Evolutionary conservation across 805 yeast species (phyloP), one percentile per base, ranked within the genome.

Genomic region (Kazachstania kunashirensis): DNA sequence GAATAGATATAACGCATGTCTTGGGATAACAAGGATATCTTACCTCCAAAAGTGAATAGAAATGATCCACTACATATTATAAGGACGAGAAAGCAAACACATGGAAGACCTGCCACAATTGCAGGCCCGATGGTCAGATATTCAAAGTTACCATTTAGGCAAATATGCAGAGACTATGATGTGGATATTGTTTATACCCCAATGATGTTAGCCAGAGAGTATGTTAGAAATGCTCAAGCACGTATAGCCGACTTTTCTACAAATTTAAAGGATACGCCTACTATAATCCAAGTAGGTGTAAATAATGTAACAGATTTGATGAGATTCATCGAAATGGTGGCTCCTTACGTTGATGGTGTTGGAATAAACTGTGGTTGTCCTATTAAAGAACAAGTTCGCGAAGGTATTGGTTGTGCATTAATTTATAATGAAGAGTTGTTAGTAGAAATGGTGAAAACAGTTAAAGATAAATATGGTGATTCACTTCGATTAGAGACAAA

Each of bases 281-380:
- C 86, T 19, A 76, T 92, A 14, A 88, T 86, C 1, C 98, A 92
- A 62, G 83, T 89, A 13, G 98, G 97, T 4, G 79, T 81, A 10
- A 84, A 84, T 50, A 88, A 85, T 54, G 82, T 79, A 3, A 73
- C 76, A 9, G 97, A 92, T 58, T 62, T 92, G 36, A 55, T 83
- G 17, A 70, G 89, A 41, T 85, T 89, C 53, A 85, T 84, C 4
- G 85, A 82, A 36, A 77, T 92, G 86, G 75, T 88, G n/a, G 73
- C 73, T 40, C 95, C 95, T 0, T 84, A 75, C 53, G 88, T 84
- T 32, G 96, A 89, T 60, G 98, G 94, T 0, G 77, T 92, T 29
- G 96, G 97, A 0, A 68, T 92, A 40, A 92, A 92, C 65, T 92
- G 97, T 60, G 98, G 98, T 0, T 92, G 98, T 62, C 98, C 98